phyloP scores from a whole-genome alignment of 768 basidiomycete species.

The Pisolithus orientalis region DNA sequence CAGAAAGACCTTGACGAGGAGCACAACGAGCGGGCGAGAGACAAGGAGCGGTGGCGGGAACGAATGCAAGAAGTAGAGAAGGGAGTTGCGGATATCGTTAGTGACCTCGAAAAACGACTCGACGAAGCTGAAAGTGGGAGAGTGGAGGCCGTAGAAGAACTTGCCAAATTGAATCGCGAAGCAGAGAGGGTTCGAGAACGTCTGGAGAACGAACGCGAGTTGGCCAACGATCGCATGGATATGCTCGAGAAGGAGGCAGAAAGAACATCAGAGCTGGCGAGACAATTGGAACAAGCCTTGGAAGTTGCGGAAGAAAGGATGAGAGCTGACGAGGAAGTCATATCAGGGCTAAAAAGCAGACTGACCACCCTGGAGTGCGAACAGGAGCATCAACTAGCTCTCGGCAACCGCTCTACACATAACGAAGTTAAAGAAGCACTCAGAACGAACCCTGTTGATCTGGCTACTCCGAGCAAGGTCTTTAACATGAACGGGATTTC shows the following conservation, averaged over 20 bases:
- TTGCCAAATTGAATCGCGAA: slow-evolving; percentile 37
- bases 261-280: slow-evolving; percentile 47
- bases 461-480: slow-evolving; percentile 52
- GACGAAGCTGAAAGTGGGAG: slow-evolving; percentile 45
- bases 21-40: slow-evolving; percentile 49
- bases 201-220: slow-evolving; percentile 46
- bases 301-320: slow-evolving; percentile 71
- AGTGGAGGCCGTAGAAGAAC: slow-evolving; percentile 34
- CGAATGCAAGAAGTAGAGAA: slow-evolving; percentile 67
- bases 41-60: slow-evolving; percentile 66
- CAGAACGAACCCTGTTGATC: slow-evolving; percentile 45
- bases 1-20: slow-evolving; percentile 48
- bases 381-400: slow-evolving; percentile 31
- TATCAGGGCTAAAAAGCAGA: slow-evolving; percentile 46
- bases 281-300: slow-evolving; percentile 71
- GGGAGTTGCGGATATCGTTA: slow-evolving; percentile 61
- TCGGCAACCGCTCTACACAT: slow-evolving; percentile 26
- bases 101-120: slow-evolving; percentile 54
- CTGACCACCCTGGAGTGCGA: slow-evolving; percentile 55
- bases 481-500: slow-evolving; percentile 57
- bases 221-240: slow-evolving; percentile 44
- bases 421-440: slow-evolving; percentile 54
- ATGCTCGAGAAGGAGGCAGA: slow-evolving; percentile 47
- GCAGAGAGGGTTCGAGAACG: slow-evolving; percentile 39
- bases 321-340: slow-evolving; percentile 49